These are phyloP conservation scores for Teratosphaeria viscida DNA, from an alignment of 2,329 filamentous ascomycete species.

Conservation along the genomic window DNA sequence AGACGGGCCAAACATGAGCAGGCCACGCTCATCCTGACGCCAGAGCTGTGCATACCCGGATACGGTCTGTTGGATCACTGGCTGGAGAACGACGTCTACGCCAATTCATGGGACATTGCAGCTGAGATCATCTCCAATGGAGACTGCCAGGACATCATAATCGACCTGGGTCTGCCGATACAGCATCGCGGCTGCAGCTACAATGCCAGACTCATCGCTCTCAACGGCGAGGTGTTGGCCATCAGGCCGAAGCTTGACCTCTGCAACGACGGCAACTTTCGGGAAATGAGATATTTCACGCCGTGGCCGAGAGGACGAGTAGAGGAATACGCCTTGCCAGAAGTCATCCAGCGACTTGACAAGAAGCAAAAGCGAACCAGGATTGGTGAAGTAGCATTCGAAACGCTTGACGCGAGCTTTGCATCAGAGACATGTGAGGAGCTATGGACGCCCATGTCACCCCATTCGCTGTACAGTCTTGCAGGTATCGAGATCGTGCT, in stretches of 20 bases:
- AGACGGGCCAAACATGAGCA: conserved; percentile 48
- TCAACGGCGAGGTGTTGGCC: conserved; percentile 57
- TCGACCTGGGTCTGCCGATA: conserved; percentile 45
- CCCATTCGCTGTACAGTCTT: conserved; percentile 51
- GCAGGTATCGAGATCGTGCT: conserved; percentile 52
- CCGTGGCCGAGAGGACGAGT: conserved; percentile 51
- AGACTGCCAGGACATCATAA: conserved; percentile 53
- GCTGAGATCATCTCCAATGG: conserved; percentile 50
- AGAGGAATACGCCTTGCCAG: conserved; percentile 56
- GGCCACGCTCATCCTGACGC: conserved; percentile 46
- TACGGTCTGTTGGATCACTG: conserved; percentile 59
- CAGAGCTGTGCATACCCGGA: conserved; percentile 45
- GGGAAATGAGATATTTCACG: conserved; percentile 46
- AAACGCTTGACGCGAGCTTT: conserved; percentile 51
- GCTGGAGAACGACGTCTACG: conserved; percentile 31
- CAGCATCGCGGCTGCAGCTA: conserved; percentile 52
- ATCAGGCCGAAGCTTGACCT: conserved; percentile 64
- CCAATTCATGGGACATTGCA: conserved; percentile 49
- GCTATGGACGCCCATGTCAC: conserved; percentile 50
- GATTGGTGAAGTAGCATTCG: conserved; percentile 59
- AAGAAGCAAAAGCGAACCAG: conserved; percentile 45
- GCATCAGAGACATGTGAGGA: conserved; percentile 60
- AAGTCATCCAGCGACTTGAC: conserved; percentile 46
- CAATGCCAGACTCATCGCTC: conserved; percentile 55
- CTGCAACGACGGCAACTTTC: conserved; percentile 56